phyloP scores from a whole-genome alignment of 2,329 filamentous ascomycete genomes.

The Didymellaceae sp. region DNA sequence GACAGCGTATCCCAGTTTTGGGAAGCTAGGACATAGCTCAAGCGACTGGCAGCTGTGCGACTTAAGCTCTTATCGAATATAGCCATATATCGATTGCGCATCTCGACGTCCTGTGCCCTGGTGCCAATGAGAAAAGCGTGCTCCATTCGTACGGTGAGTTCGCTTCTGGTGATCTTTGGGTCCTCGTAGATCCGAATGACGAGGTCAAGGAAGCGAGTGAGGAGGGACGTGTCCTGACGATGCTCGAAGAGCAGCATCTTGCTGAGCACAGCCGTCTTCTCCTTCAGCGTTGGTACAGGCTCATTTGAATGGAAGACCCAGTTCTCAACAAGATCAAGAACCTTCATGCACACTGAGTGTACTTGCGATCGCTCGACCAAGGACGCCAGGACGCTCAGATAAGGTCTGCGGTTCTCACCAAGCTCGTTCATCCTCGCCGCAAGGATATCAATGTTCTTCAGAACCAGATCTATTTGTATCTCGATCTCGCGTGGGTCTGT shows the following conservation, averaged over 20 bases:
- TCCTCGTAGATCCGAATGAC: conserved; percentile 99
- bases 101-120: conserved; percentile 89
- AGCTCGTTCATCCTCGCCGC: conserved; percentile 91
- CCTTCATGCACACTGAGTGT: conserved; percentile 85
- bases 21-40: conserved; percentile 85
- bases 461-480: conserved; percentile 87
- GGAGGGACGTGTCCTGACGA: conserved; percentile 78
- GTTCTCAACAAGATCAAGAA: conserved; percentile 88
- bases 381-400: conserved; percentile 92
- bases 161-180: conserved; percentile 90
- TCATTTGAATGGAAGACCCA: conserved; percentile 98
- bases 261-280: conserved; percentile 97
- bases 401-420: conserved; percentile 88
- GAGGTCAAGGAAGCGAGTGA: conserved; percentile 92
- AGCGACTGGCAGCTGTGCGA: conserved; percentile 85
- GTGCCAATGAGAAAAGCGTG: conserved; percentile 98
- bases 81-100: conserved; percentile 94
- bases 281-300: conserved; percentile 95
- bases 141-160: conserved; percentile 95
- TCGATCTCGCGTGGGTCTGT: conserved; percentile 80
- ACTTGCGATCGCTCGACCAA: conserved; percentile 95
- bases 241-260: conserved; percentile 98
- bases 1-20: conserved; percentile 97
- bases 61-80: conserved; percentile 96
- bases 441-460: conserved; percentile 93